A percentile compares a stretch with the other conserved stretches of the same genome.
Conservation (phyloP, 345 rosid species). For the Barbarea vulgaris region DNA sequence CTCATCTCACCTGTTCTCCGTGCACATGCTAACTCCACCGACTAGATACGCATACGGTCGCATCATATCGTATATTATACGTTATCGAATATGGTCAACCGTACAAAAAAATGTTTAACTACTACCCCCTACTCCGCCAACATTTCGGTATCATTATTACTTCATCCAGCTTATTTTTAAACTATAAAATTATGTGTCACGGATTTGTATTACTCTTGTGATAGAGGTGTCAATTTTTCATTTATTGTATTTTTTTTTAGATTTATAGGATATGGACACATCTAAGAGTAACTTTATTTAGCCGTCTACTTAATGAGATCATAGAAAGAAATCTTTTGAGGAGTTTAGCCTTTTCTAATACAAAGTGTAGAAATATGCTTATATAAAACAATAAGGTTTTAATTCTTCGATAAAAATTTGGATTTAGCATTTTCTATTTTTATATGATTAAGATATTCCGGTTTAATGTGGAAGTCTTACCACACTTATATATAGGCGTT, state of each 20-base stretch:
- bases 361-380: constrained; percentile 23
- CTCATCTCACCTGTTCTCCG: constrained; percentile 44
- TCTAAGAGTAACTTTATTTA: constrained; percentile 25
- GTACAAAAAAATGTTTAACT: constrained; percentile 22
- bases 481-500: constrained; percentile 31
- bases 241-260: background rate
- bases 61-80: constrained; percentile 19
- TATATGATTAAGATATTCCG: background rate
- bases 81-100: constrained; percentile 39
- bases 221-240: constrained; percentile 30
- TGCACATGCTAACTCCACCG: constrained; percentile 63
- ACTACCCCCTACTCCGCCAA: constrained; percentile 30
- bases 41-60: constrained; percentile 39
- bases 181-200: constrained; percentile 28
- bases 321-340: constrained; percentile 34
- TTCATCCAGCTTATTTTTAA: background rate
- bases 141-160: constrained; percentile 15
- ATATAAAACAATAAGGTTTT: background rate
- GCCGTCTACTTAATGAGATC: constrained; percentile 28
- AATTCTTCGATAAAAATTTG: background rate
- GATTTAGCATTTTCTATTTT: constrained; percentile 7
- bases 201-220: constrained; percentile 32
- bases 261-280: constrained; percentile 22
- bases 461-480: constrained; percentile 29
- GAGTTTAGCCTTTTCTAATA: constrained; percentile 24